Evolutionary conservation across 352 stramenopile species (phyloP).

Genomic region (Phytophthora vignae): DNA sequence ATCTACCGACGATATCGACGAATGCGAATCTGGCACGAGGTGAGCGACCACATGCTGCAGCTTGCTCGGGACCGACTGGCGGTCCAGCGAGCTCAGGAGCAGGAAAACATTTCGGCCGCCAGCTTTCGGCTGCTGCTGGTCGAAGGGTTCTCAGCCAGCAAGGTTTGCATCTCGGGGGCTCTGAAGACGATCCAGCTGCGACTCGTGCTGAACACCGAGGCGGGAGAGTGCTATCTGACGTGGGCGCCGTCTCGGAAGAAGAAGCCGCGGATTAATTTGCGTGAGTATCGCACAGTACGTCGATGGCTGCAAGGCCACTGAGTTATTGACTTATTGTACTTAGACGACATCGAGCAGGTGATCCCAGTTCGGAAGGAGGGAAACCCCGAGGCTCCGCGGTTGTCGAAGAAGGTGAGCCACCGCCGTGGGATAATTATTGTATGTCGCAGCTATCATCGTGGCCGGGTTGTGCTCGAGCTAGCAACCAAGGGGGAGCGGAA

Average conservation of each 20-base stretch:
- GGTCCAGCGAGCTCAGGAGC: conserved; percentile 24
- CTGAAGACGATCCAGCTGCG: conserved; percentile 74
- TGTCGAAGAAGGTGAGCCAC: conserved; percentile 74
- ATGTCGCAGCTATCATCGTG: conserved; percentile 70
- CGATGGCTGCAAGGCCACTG: not conserved
- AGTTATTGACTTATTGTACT: conserved; percentile 1
- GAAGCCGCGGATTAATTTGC: conserved; percentile 60
- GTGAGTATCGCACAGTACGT: conserved; percentile 40
- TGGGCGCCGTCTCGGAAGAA: conserved; percentile 81
- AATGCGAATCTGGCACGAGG: conserved; percentile 51
- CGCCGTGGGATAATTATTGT: conserved; percentile 70
- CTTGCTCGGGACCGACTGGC: conserved; percentile 47
- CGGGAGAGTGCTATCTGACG: conserved; percentile 72
- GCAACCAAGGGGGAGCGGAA: conserved; percentile 66
- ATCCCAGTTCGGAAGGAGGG: conserved; percentile 59
- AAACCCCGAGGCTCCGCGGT: conserved; percentile 52
- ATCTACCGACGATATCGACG: conserved; percentile 57
- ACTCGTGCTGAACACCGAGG: conserved; percentile 51
- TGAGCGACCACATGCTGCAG: conserved; percentile 47
- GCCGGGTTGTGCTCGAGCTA: conserved; percentile 69
- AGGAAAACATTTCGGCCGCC: conserved; percentile 55
- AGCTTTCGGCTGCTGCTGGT: conserved; percentile 65
- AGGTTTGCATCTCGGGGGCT: conserved; percentile 70
- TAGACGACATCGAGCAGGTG: conserved; percentile 74
- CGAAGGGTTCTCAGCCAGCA: conserved; percentile 67